Conservation (phyloP, 2,329 filamentous ascomycete species). For the Stagonosporopsis rhizophila region DNA sequence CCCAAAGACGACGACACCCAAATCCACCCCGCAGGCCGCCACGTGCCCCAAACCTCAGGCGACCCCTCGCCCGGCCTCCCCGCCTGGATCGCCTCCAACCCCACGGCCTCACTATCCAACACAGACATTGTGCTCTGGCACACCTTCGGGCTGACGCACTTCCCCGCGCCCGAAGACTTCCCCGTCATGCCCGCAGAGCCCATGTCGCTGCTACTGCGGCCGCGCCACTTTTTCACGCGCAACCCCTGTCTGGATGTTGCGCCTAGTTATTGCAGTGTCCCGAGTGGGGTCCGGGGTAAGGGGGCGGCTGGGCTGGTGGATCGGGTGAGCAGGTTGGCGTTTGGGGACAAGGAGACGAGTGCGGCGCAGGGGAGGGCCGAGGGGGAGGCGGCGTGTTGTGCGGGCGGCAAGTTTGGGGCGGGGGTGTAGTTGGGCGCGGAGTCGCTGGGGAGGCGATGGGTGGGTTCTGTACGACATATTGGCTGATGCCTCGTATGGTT, state of each 20-base stretch:
- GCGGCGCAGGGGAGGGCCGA: conserved; percentile 2
- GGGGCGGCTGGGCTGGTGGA: conserved; percentile 58
- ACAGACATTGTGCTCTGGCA: conserved; percentile 92
- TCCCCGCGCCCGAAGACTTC: conserved; percentile 89
- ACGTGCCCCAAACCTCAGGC: conserved; percentile 87
- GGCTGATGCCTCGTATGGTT: no score
- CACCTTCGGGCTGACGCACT: conserved; percentile 89
- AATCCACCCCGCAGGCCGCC: conserved; percentile 83
- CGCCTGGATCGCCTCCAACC: conserved; percentile 75
- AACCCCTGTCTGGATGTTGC: conserved; percentile 85
- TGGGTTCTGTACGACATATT: no score
- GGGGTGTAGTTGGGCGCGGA: conserved; percentile 7
- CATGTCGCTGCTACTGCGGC: conserved; percentile 79
- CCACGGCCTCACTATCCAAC: conserved; percentile 74
- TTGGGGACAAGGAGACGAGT: conserved; percentile 48
- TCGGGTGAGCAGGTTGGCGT: conserved; percentile 58
- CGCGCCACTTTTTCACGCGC: conserved; percentile 80
- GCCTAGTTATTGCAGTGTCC: conserved; percentile 75
- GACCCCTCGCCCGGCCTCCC: conserved; percentile 76
- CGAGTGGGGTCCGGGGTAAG: conserved; percentile 70
- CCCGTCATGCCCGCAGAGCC: conserved; percentile 86
- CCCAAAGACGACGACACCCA: conserved; percentile 78
- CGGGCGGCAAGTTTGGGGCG: conserved; percentile 28
- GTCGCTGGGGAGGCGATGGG: no score
- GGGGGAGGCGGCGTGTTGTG: conserved; percentile 24